Evolutionary conservation across 768 basidiomycete genomes (phyloP), one percentile per base, ranked within the genome.

Genomic region (Fibroporia radiculosa): DNA sequence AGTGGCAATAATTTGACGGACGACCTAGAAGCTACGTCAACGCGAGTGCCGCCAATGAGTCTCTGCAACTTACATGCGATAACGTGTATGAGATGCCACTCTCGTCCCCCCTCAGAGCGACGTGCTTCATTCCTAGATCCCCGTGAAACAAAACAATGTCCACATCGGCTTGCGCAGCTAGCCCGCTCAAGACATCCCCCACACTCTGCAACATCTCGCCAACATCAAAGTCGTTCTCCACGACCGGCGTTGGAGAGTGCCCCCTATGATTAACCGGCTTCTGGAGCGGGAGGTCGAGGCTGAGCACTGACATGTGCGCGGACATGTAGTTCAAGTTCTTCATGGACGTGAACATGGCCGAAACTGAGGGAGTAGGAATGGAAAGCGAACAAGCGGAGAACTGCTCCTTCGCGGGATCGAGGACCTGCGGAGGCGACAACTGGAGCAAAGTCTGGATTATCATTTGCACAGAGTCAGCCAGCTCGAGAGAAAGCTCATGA

Each of bases 401-500:
- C 59, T 93, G 92, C 58, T 97, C 93, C 62, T 88, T 93, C 2
- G 85, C 82, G n/a, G 87, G 80, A 59, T 96, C 92, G 36, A 96
- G 74, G 16, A 96, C 68, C 62, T 97, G 93, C 0, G 85, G 78
- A 3, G 93, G 92, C 0, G 88, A 88, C 51, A 96, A 72, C 56
- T 93, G 91, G 2, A 96, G 74, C 53, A 97, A 76, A 1, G 89
- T 93, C 61, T 96, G 91, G 29, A 95, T 84, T 47, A 89, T 79
- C 68, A 85, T 78, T 66, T 96, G 92, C 11, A 92, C 78, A 10
- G 84, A 83, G 63, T 96, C 93, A 11, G 93, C 91, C 12, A 96
- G 72, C 63, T 97, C 93, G 23, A 85, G 66, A 0, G 91, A 89
- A 44, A 93, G 68, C 48, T 86, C 84, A 34, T 75, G 74, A 51